Percentiles rank a stretch among this genome's conserved stretches.
Evolutionary conservation across 306 rosid species (phyloP).

Genomic region (Gastrolobium bilobum): DNA sequence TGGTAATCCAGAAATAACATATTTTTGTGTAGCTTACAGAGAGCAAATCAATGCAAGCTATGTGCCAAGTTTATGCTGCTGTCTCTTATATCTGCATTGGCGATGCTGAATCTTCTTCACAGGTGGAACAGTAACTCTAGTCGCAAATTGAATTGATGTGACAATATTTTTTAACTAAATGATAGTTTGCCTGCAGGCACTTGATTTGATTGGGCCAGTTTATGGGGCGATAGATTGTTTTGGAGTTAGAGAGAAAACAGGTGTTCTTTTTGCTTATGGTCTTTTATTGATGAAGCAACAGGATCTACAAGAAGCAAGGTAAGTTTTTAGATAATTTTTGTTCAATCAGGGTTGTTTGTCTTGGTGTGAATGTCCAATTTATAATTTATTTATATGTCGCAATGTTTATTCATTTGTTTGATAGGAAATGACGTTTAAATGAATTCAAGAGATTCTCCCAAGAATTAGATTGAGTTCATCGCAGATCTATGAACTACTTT

Average conservation of each 20-base stretch:
- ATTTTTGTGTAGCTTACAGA: slow-evolving; percentile 74
- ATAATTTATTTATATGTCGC: background rate
- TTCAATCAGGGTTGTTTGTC: background rate
- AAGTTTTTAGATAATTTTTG: slow-evolving; percentile 42
- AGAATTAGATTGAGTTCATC: slow-evolving; percentile 27
- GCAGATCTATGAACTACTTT: slow-evolving; percentile 17
- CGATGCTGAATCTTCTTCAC: slow-evolving; percentile 93
- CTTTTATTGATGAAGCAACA: slow-evolving; percentile 93
- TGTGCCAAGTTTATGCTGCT: slow-evolving; percentile 94
- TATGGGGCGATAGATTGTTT: slow-evolving; percentile 92
- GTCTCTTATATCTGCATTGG: slow-evolving; percentile 96
- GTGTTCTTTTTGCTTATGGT: slow-evolving; percentile 92
- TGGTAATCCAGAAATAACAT: slow-evolving; percentile 46
- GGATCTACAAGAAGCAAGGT: slow-evolving; percentile 98
- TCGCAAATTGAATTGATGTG: slow-evolving; percentile 31
- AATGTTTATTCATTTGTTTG: slow-evolving; percentile 5
- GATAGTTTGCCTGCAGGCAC: slow-evolving; percentile 76
- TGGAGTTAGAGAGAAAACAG: slow-evolving; percentile 97
- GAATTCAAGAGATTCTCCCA: slow-evolving; percentile 14
- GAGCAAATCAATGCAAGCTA: slow-evolving; percentile 94
- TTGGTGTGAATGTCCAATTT: slow-evolving; percentile 11
- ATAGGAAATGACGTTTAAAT: slow-evolving; percentile 9
- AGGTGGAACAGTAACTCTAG: slow-evolving; percentile 59
- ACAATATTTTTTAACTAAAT: slow-evolving; percentile 44
- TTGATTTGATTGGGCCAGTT: slow-evolving; percentile 91